Conservation (phyloP, 1,284 basidiomycete species). For the Cutaneotrichosporon curvatum region DNA sequence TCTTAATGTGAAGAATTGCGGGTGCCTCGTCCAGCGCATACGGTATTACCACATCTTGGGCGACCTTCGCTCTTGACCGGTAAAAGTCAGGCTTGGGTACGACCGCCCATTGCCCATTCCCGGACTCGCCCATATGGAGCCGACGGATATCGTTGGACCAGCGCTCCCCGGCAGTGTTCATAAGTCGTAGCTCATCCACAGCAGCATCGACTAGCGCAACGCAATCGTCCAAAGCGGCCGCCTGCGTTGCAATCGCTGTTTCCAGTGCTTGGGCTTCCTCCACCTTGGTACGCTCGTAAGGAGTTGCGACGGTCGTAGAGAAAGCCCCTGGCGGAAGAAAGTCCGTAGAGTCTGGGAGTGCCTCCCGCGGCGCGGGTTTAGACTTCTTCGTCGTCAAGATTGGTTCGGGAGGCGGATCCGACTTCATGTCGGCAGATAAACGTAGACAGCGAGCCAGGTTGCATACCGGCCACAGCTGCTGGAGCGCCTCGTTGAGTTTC, state of each 20-base stretch:
- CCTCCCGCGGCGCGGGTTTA: not conserved
- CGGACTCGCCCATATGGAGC: conserved; percentile 24
- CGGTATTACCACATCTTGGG: conserved; percentile 39
- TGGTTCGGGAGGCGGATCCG: conserved; percentile 30
- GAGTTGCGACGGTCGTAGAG: conserved; percentile 14
- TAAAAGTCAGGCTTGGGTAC: conserved; percentile 41
- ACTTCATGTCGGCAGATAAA: conserved; percentile 17
- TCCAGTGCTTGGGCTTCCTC: conserved; percentile 27
- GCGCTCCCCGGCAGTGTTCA: conserved; percentile 27
- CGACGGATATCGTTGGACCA: conserved; percentile 30
- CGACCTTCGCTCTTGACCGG: conserved; percentile 14
- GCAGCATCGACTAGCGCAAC: conserved; percentile 36
- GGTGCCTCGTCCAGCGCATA: conserved; percentile 44
- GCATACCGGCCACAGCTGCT: conserved; percentile 40
- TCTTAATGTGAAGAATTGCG: conserved; percentile 20
- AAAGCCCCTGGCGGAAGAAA: conserved; percentile 32
- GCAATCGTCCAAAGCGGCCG: conserved; percentile 35
- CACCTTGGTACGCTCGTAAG: no score
- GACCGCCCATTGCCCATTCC: conserved; percentile 34
- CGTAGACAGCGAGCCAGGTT: conserved; percentile 38
- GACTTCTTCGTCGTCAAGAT: conserved; percentile 11
- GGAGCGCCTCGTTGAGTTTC: conserved; percentile 36
- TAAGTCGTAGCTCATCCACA: conserved; percentile 33
- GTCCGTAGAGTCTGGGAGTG: not conserved
- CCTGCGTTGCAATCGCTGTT: conserved; percentile 29